Base-by-base conservation (phyloP, 2,329 filamentous ascomycete species). In the Rasamsonia emersonii region DNA sequence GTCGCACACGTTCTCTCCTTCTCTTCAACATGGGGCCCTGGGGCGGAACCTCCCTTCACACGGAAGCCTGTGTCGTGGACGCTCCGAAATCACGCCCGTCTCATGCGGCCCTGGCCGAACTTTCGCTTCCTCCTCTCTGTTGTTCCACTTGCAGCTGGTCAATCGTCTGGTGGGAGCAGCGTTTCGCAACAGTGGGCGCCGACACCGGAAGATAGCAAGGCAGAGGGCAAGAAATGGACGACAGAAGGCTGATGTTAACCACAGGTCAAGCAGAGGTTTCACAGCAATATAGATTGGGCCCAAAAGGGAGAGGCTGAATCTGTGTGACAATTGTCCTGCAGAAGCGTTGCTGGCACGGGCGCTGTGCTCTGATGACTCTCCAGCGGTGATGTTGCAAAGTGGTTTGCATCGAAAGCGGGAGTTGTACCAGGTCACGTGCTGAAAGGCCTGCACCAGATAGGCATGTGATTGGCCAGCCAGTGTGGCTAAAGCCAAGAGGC, bases 11-110 rank as follows among this genome's bases (percentile, higher is more conserved):
- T 47, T 61, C 56, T 63, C 61, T 63, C 54, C 61, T 61, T 63
- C 58, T 65, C 58, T 62, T 65, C 57, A 56, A 65, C 62, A 66
- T 66, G 54, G 59, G 56, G 58, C 45, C 48, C 56, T 55, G 38
- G 44, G 44, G 45, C 48, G 46, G 47, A 55, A 56, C 47, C 49
- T 49, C 50, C 49, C 29, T 36, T 28, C 30, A 30, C 34, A 33
- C 32, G 31, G 30, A 17, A 24, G 30, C 10, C 33, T 21, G 28
- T 18, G 30, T 26, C 13, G 35, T 17, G 26, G 35, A 35, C 21
- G 24, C 30, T 41, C 30, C 35, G 33, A 38, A 37, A 29, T 39
- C 40, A 42, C 19, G 23, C 24, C 15, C 28, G 28, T 34, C 24
- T 33, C 35, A 38, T 38, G n/a, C 30, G 28, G 30, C 9, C 7